Evolutionary conservation across 495 filamentous ascomycete species (phyloP), one percentile per base, ranked within the genome.

Genomic region (Articulospora tetracladia): DNA sequence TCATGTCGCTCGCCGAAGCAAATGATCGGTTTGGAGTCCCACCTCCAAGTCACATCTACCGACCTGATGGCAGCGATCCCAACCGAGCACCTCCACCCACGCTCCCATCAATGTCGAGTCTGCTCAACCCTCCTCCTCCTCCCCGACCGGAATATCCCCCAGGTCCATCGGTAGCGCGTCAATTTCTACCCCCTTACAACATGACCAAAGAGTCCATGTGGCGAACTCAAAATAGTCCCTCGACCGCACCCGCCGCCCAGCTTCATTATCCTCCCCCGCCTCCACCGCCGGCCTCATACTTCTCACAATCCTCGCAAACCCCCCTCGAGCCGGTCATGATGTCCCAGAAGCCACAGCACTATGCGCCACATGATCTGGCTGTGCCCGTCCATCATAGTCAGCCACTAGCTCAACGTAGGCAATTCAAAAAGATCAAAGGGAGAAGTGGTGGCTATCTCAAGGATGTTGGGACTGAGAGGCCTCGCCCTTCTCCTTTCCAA

Each of bases 371-470:
- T n/a, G 24, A 54, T 17, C 27, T 44, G 19, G 36, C 48, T 32
- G 26, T 58, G 22, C 27, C 48, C 1, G 19, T 34, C 27, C 20
- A 19, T 20, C 55, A 54, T 13, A 15, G 24, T 36, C n/a, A 25
- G 1, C 53, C 55, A 17, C 53, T 46, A 17, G 48, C 46, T 52
- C 59, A 50, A 52, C 63, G 53, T 22, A 60, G 63, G 47, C 58
- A 61, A 50, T 24, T 59, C 24, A 65, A 61, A 32, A 65, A 65
- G 48, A 65, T 65, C 13, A 22, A 39, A 28, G 58, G 60, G 55
- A 65, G 62, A 51, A 34, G 50, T 36, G 27, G 12, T 25, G 62
- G 60, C 20, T 22, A 22, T 23, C 44, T 32, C 13, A 62, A 62
- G 27, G 60, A 25, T 48, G 53, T n/a, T 28, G 41, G 24, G 39